Percentiles rank a stretch among this genome's conserved stretches.
phyloP scores from a whole-genome alignment of 805 yeast species.

The Wickerhamomyces tratensis region DNA sequence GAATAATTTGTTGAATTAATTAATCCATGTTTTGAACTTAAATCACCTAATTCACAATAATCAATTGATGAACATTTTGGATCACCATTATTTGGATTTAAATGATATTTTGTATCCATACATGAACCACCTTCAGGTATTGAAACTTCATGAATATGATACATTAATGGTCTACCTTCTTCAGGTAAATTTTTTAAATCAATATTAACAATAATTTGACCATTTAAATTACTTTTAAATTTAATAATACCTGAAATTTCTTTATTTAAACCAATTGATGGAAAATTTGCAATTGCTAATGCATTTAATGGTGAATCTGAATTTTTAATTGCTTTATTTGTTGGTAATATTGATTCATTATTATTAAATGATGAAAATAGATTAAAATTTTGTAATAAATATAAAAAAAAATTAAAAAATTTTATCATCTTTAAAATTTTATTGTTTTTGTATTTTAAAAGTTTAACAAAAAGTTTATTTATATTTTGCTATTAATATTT shows the following conservation, averaged over 20 bases:
- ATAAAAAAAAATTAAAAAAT: too few species aligned
- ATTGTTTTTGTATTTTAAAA: too few species aligned
- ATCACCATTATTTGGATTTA: slow-evolving; percentile 55
- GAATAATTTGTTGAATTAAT: slow-evolving; percentile 58
- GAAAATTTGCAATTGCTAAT: slow-evolving; percentile 39
- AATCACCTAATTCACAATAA: slow-evolving; percentile 61
- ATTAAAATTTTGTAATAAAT: too few species aligned
- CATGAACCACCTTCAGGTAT: slow-evolving; percentile 43
- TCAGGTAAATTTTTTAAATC: slow-evolving; percentile 63
- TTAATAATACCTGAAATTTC: slow-evolving; percentile 22
- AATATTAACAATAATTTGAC: slow-evolving; percentile 54
- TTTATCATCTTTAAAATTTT: too few species aligned
- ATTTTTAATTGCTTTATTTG: slow-evolving; percentile 6
- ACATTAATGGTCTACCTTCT: slow-evolving; percentile 66
- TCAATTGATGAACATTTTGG: slow-evolving; percentile 34
- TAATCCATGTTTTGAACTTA: slow-evolving; percentile 70
- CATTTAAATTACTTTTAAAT: slow-evolving; percentile 38
- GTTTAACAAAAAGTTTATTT: too few species aligned
- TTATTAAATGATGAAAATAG: too few species aligned
- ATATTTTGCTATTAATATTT: too few species aligned
- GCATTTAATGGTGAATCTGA: slow-evolving; percentile 28
- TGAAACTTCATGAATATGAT: slow-evolving; percentile 55
- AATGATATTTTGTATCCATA: slow-evolving; percentile 44
- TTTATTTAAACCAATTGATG: slow-evolving; percentile 22
- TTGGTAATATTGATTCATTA: too few species aligned